These are phyloP conservation scores for Trichosporon asahii DNA, from an alignment of 1,284 basidiomycete genomes.

Conservation along the genomic window DNA sequence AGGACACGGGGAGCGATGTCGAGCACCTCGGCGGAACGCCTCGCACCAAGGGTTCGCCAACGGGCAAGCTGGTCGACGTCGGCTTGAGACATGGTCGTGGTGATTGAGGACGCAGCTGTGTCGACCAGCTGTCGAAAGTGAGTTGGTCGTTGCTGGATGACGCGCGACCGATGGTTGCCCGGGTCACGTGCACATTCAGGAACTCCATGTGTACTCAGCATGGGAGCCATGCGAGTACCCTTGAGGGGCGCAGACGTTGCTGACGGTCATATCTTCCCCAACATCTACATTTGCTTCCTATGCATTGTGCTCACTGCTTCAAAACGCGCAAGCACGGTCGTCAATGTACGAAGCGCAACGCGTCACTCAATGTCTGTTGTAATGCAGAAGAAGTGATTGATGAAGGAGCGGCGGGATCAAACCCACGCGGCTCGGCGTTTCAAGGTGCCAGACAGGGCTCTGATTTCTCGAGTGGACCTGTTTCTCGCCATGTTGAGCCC, in stretches of 20 bases:
- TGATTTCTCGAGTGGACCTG: constrained; percentile 11
- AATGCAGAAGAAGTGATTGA: background rate
- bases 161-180: background rate
- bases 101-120: background rate
- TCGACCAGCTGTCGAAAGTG: background rate
- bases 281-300: background rate
- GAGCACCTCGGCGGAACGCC: constrained; percentile 69
- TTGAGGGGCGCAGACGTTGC: background rate
- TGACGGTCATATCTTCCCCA: background rate
- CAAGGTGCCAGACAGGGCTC: background rate
- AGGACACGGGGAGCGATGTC: constrained; percentile 63
- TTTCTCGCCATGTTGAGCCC: constrained; percentile 12
- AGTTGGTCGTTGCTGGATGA: background rate
- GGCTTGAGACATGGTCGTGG: constrained; percentile 30
- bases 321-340: background rate
- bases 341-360: background rate
- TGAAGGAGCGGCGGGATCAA: background rate
- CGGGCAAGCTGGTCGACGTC: constrained; percentile 66
- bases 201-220: background rate
- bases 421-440: constrained; percentile 1
- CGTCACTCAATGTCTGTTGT: background rate
- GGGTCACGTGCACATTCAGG: background rate
- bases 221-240: background rate
- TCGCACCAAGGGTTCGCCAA: constrained; percentile 64
- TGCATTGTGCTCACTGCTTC: background rate